A percentile compares a stretch with the other conserved stretches of the same genome.
Evolutionary conservation across 2,329 filamentous ascomycete species (phyloP).

Genomic region (Botrytis byssoidea): DNA sequence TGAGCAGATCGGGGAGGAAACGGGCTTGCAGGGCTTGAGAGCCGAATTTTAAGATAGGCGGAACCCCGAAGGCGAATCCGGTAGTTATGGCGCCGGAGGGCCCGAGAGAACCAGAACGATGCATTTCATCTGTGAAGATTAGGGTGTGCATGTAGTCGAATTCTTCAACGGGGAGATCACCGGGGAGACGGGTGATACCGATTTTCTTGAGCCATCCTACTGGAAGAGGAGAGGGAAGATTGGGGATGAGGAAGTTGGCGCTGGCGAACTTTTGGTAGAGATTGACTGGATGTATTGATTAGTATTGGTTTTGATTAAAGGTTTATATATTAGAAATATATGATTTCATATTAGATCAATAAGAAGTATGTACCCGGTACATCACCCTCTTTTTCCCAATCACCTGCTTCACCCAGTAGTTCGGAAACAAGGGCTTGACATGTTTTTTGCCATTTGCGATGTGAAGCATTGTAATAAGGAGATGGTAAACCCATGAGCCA

Average conservation of each 20-base stretch:
- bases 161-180: constrained; percentile 66
- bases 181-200: constrained; percentile 65
- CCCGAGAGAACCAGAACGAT: constrained; percentile 61
- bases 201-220: constrained; percentile 64
- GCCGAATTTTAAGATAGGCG: not conserved
- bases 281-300: constrained; percentile 42
- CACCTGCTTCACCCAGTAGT: constrained; percentile 59
- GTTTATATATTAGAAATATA: not conserved
- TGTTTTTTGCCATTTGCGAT: constrained; percentile 64
- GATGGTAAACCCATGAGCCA: constrained; percentile 69
- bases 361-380: constrained; percentile 25
- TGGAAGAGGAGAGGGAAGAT: constrained; percentile 66
- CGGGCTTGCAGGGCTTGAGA: not conserved
- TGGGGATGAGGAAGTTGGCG: constrained; percentile 68
- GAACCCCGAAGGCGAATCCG: not conserved
- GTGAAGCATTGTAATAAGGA: constrained; percentile 67
- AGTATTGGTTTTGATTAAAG: constrained; percentile 43
- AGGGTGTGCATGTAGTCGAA: constrained; percentile 70
- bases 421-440: constrained; percentile 65
- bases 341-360: not conserved
- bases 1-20: not conserved
- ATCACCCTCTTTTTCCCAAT: constrained; percentile 63
- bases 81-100: constrained; percentile 35
- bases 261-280: constrained; percentile 64
- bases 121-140: constrained; percentile 71